Evolutionary conservation across 257 asterid genomes (phyloP), one percentile per base, ranked within the genome.

Genomic region (Petrea volubilis): DNA sequence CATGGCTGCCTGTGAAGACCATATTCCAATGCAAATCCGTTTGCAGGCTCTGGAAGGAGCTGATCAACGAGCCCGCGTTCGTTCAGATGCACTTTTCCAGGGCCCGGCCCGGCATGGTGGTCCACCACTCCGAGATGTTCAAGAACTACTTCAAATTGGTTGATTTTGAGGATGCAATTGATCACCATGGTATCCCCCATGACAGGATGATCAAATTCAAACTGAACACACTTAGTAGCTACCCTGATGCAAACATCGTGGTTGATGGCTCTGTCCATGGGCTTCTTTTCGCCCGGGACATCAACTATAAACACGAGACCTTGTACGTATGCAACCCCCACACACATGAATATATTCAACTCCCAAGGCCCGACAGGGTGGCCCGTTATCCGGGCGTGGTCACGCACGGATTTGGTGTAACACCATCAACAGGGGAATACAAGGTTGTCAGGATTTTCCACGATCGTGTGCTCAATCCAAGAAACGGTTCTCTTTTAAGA

Each of bases 371-470:
- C 3, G 25, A 76, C 0, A 49, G 61, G 7, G 13, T 29, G 6
- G 66, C 75, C 15, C 51, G 69, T 4, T 76, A 74, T 40, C 88
- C 88, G 0, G 27, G 55, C 17, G 44, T 67, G 3, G 78, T 78
- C 0, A 76, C 71, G 0, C 79, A 74, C 50, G 92, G 88, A 5
- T 87, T 84, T 21, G 84, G 85, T 2, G 60, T 72, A 1, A 34
- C 79, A 12, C 15, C 20, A 21, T 52, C 11, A 36, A 82, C 68
- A 7, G 70, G 60, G 1, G 71, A 81, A 12, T 81, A 74, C 77
- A 85, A 83, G 47, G 81, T 89, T 5, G 83, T 85, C 18, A 68
- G 87, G 50, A 85, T 86, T 31, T 75, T 64, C 33, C 87, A 82
- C 1, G 84, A 85, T 38, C 65, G 82, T 0, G 74, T 57, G 49